Evolutionary conservation across 228 moss, liverwort and hornwort species (phyloP).

Genomic region (Sphagnum magellanicum): DNA sequence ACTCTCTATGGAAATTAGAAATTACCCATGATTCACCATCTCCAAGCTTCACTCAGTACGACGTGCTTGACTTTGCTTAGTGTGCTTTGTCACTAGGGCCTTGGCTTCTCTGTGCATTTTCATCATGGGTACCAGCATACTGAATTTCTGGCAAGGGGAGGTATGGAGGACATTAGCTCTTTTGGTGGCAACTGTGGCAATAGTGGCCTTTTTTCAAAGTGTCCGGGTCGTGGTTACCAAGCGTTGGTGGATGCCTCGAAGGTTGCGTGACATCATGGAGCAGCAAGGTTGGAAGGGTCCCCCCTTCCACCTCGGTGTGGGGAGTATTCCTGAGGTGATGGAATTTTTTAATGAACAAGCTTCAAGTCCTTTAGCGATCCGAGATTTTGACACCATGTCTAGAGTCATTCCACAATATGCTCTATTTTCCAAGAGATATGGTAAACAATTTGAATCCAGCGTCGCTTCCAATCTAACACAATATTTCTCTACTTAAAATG

Average conservation of each 20-base stretch:
- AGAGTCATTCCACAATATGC: constrained; percentile 24
- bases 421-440: constrained; percentile 4
- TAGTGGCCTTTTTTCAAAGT: constrained; percentile 4
- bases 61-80: no score
- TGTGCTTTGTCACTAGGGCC: no score
- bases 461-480: no score
- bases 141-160: neutral
- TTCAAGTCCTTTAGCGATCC: constrained; percentile 25
- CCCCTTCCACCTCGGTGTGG: constrained; percentile 19
- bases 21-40: no score
- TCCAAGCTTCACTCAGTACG: no score
- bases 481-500: no score
- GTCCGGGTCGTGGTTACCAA: constrained; percentile 10
- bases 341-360: constrained; percentile 3
- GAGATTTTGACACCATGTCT: constrained; percentile 15
- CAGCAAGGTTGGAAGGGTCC: constrained; percentile 35
- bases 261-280: constrained; percentile 27
- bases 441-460: no score
- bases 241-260: constrained; percentile 21
- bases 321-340: constrained; percentile 14
- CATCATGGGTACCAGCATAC: no score
- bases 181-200: constrained; percentile 12
- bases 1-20: no score
- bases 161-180: constrained; percentile 16
- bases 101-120: no score